These are phyloP conservation scores for Trypanosoma scelopori DNA, from an alignment of 208 protist genomes.

Conservation along the genomic window DNA sequence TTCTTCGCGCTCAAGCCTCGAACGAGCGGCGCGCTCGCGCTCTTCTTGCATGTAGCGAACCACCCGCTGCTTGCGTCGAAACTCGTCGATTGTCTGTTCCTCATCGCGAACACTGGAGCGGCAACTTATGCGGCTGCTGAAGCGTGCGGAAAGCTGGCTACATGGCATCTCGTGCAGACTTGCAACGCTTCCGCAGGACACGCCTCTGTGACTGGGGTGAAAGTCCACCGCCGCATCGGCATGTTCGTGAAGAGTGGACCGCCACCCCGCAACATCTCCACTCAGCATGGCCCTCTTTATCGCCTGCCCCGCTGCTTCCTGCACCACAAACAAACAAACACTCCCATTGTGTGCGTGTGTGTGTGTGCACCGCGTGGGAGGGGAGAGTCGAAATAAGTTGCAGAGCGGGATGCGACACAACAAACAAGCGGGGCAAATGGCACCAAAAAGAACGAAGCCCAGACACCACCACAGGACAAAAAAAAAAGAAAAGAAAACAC, in stretches of 20 bases:
- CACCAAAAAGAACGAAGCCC: background rate
- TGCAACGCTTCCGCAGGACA: constrained; percentile 4
- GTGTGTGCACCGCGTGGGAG: too few species aligned
- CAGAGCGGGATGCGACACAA: too few species aligned
- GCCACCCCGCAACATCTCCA: background rate
- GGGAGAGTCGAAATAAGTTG: background rate
- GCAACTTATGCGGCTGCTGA: constrained; percentile 64
- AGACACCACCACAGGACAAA: background rate
- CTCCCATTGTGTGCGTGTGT: too few species aligned
- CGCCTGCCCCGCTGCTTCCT: background rate
- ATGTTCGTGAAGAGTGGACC: constrained; percentile 3
- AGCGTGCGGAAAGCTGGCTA: constrained; percentile 57
- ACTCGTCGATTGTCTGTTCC: constrained; percentile 72
- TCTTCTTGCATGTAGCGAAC: constrained; percentile 86
- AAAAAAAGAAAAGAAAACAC: constrained; percentile 8
- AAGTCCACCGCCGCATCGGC: background rate
- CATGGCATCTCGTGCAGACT: constrained; percentile 27
- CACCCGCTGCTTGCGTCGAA: constrained; percentile 80
- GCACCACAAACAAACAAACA: background rate
- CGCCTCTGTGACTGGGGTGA: background rate
- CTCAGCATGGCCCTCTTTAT: constrained; percentile 5
- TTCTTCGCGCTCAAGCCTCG: constrained; percentile 67
- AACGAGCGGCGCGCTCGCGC: constrained; percentile 64
- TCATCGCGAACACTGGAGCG: constrained; percentile 79
- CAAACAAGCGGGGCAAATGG: too few species aligned